These are phyloP conservation scores for Anthracocystis panici-leucophaei DNA, from an alignment of 1,284 basidiomycete species.

Conservation along the genomic window DNA sequence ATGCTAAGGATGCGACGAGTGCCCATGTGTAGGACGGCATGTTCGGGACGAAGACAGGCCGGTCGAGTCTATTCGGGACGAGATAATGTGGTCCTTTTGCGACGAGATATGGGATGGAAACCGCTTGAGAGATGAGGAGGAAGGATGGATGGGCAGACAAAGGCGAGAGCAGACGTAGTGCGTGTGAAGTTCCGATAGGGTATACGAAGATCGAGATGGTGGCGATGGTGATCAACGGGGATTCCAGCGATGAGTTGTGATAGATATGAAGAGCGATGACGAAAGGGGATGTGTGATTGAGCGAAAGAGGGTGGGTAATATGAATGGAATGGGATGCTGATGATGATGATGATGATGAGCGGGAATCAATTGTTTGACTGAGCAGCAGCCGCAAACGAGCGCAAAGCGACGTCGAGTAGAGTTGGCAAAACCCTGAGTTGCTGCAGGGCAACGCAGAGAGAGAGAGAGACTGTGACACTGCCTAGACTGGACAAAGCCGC, in stretches of 20 bases:
- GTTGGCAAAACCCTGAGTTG: slow-evolving; percentile 3
- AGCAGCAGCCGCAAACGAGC: not conserved
- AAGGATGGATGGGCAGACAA: not conserved
- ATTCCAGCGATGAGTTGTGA: no score
- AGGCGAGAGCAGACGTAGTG: no score
- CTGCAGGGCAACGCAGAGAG: slow-evolving; percentile 7
- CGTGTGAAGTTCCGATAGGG: no score
- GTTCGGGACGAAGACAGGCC: not conserved
- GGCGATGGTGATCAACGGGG: no score
- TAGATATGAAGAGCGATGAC: no score
- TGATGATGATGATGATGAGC: slow-evolving; percentile 3
- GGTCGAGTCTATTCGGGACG: not conserved
- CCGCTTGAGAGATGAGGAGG: no score
- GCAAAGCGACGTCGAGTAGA: not conserved
- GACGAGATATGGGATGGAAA: not conserved
- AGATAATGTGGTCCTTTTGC: not conserved
- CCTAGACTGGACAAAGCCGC: not conserved
- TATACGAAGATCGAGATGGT: no score
- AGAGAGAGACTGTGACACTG: not conserved
- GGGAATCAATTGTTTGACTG: no score
- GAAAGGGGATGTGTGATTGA: no score
- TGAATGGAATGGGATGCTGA: not conserved
- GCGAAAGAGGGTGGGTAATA: no score
- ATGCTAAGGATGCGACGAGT: slow-evolving; percentile 35
- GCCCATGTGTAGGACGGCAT: slow-evolving; percentile 36